Evolutionary conservation across 257 asterid genomes (phyloP), one percentile per base, ranked within the genome.

Genomic region (Coffea eugenioides): DNA sequence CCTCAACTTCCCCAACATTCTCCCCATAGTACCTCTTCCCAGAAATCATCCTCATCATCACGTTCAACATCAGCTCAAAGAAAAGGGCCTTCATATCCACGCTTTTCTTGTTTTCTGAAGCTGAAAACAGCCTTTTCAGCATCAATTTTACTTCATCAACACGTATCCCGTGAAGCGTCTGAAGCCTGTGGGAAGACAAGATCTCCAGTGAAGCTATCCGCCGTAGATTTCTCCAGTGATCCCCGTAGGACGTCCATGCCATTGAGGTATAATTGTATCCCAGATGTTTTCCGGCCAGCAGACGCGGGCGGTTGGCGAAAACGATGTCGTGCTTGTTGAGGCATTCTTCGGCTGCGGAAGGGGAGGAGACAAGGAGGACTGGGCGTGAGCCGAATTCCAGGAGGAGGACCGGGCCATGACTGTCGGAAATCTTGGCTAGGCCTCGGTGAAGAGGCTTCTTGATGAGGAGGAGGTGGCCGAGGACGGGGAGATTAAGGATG

Each of bases 391-490:
- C 98, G 12, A 94, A 76, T 1, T 46, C 82, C 2, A 94, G 92
- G 78, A 88, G 85, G 51, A 91, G 86, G 43, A 87, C 86, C 10
- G 96, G 94, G 48, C 97, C 97, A 74, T 88, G 52, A 1, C 82
- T 81, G 8, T 84, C 61, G 1, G 97, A 82, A 6, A 93, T 72
- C 14, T 80, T 70, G 41, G 96, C 80, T 0, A 93, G 84, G 79
- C 90, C 71, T 74, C 91, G 57, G 51, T 90, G 91, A 83, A 90
- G 86, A 0, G 98, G 96, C 11, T 81, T 86, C 62, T 73, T 82
- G 56, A 93, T 79, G 4, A 94, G 89, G 78, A 89, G 85, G 82
- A 91, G 85, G 85, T 91, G 97, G 75, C 97, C 97, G 6, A 93
- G 39, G 51, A 91, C 68, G 48, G 97, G 98, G 34, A 93, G 86